A percentile compares a stretch with the other conserved stretches of the same genome.
Evolutionary conservation across 2,329 filamentous ascomycete species (phyloP).

Genomic region (Claviceps fusiformis): DNA sequence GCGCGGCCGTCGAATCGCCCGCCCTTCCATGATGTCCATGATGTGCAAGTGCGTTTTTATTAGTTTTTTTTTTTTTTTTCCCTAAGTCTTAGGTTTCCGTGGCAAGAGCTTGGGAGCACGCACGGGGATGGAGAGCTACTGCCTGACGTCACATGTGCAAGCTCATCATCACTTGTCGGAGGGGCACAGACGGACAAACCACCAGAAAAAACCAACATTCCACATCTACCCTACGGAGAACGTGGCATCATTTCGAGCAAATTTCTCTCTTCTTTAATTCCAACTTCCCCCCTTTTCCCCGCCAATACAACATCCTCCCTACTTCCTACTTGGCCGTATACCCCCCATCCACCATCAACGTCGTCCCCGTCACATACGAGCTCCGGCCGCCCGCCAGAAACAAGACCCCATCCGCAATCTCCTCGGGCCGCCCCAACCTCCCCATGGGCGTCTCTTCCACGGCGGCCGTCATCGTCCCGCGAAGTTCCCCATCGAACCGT

Average conservation of each 20-base stretch:
- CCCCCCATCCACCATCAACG: slow-evolving; percentile 33
- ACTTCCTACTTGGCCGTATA: slow-evolving; percentile 13
- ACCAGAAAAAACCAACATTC: too few species aligned
- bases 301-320: too few species aligned
- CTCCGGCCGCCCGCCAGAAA: slow-evolving; percentile 38
- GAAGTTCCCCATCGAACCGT: slow-evolving; percentile 1
- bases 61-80: background rate
- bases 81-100: too few species aligned
- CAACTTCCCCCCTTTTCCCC: too few species aligned
- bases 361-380: slow-evolving; percentile 37
- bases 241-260: too few species aligned
- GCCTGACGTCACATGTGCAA: too few species aligned
- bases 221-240: too few species aligned
- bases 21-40: background rate
- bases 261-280: too few species aligned
- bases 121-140: too few species aligned
- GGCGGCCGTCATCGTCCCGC: background rate
- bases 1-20: slow-evolving; percentile 4
- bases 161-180: too few species aligned
- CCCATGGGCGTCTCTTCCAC: slow-evolving; percentile 25
- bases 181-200: too few species aligned
- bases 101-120: too few species aligned
- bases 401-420: slow-evolving; percentile 38
- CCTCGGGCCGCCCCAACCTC: slow-evolving; percentile 33
- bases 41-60: background rate